A percentile compares a stretch with the other conserved stretches of the same genome.
These are phyloP conservation scores for Solanum stenotomum DNA, from an alignment of 257 asterid species.

Conservation along the genomic window DNA sequence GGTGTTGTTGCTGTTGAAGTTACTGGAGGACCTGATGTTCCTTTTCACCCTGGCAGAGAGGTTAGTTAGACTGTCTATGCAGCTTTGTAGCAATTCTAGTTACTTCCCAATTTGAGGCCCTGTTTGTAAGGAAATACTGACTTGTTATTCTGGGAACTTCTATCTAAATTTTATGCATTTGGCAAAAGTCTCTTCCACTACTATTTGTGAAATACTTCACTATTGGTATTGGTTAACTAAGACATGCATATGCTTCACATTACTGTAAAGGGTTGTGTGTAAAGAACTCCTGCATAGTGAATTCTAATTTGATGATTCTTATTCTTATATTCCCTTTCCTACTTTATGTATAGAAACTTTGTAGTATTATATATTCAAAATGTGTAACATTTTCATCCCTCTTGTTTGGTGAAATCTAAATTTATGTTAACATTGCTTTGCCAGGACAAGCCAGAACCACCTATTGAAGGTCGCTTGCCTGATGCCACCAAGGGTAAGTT, in stretches of 20 bases:
- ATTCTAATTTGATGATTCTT: neutral
- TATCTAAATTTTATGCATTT: neutral
- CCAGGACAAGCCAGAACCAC: constrained; percentile 69
- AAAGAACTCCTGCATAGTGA: neutral
- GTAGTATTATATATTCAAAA: neutral
- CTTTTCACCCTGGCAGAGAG: constrained; percentile 81
- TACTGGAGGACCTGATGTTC: constrained; percentile 94
- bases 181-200: neutral
- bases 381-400: neutral
- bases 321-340: neutral
- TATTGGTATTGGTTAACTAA: neutral
- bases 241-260: neutral
- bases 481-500: constrained; percentile 81
- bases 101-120: neutral
- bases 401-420: neutral
- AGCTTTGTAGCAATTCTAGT: neutral
- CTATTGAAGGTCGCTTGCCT: constrained; percentile 80
- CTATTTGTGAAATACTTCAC: neutral
- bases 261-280: neutral
- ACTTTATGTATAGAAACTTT: neutral
- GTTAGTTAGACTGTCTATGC: constrained; percentile 11
- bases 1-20: constrained; percentile 92
- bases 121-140: neutral
- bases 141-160: neutral
- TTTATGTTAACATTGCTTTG: neutral